Evolutionary conservation across 2,329 filamentous ascomycete genomes (phyloP), one percentile per base, ranked within the genome.

Genomic region (Leptodontidium sp.): DNA sequence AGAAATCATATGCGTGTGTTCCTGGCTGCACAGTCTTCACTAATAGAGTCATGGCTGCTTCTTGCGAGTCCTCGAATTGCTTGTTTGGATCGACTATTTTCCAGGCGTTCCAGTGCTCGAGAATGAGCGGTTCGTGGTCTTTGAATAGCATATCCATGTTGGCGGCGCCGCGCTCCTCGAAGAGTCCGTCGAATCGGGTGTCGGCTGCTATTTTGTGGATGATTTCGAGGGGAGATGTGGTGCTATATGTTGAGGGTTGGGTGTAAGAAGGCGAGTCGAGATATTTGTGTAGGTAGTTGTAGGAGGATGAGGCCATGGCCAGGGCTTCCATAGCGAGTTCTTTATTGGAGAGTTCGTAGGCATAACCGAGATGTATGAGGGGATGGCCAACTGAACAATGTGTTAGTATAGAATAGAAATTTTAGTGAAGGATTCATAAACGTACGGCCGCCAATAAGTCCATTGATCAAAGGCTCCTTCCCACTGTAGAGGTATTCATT

Each of bases 21-120:
- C 85, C 85, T 2, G 83, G 84, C 43, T 83, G 77, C 1, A 89
- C 86, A 2, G 88, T 89, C 6, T 87, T 84, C 4, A 93, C 84
- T 0, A 93, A 80, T 7, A 94, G 79, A 0, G 87, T 86, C 0
- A 88, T 83, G 0, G 88, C 87, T 0, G 85, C 84, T 76, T 88
- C 85, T 75, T 91, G 89, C 0, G 90, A 92, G 67, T 91, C 86
- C 68, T 88, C 86, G 77, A 98, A 97, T 75, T 94, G 91, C 72
- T 86, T 84, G n/a, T 85, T 84, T 0, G 92, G 90, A 69, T 94
- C 85, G 9, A 85, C 81, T 26, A 97, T 84, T 11, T 85, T 83
- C 94, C 94, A 98, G 2, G 91, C 90, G 73, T 97, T 96, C 93
- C 94, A 98, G 82, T 98, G 93, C 74, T 97, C 91, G 57, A 98